Conservation (phyloP, 2,329 filamentous ascomycete species). For the Aspergillus phoenicis region DNA sequence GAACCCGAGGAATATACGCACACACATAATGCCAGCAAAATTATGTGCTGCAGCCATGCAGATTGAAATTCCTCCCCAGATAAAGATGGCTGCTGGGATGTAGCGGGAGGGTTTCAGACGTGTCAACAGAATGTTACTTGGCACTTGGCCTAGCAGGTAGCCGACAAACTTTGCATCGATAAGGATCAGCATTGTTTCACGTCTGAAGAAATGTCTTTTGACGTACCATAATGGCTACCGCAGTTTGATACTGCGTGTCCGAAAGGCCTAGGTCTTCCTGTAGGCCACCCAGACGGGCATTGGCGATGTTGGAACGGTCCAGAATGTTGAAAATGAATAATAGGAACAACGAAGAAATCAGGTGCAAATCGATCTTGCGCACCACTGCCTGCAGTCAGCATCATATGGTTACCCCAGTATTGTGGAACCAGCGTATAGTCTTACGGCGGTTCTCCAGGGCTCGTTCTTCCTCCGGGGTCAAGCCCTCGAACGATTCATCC, state of each 20-base stretch:
- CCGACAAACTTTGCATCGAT: conserved; percentile 32
- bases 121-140: conserved; percentile 40
- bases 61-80: conserved; percentile 24
- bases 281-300: conserved; percentile 66
- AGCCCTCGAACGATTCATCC: conserved; percentile 6
- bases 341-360: conserved; percentile 20
- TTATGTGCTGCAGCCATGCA: conserved; percentile 43
- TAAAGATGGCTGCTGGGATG: conserved; percentile 40
- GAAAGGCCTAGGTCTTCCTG: conserved; percentile 61
- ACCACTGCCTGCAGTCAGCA: conserved; percentile 14
- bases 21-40: conserved; percentile 22
- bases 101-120: conserved; percentile 33
- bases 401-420: not conserved
- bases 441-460: conserved; percentile 7
- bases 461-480: conserved; percentile 2
- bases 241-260: conserved; percentile 65
- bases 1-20: conserved; percentile 41
- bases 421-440: not conserved
- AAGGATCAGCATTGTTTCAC: not conserved
- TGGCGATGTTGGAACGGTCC: conserved; percentile 69
- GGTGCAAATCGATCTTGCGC: conserved; percentile 21
- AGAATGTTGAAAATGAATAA: conserved; percentile 43
- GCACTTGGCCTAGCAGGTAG: conserved; percentile 53
- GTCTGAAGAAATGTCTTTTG: not conserved
- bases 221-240: conserved; percentile 62